Conservation (phyloP, 1,284 basidiomycete species). For the Naganishia sp. region DNA sequence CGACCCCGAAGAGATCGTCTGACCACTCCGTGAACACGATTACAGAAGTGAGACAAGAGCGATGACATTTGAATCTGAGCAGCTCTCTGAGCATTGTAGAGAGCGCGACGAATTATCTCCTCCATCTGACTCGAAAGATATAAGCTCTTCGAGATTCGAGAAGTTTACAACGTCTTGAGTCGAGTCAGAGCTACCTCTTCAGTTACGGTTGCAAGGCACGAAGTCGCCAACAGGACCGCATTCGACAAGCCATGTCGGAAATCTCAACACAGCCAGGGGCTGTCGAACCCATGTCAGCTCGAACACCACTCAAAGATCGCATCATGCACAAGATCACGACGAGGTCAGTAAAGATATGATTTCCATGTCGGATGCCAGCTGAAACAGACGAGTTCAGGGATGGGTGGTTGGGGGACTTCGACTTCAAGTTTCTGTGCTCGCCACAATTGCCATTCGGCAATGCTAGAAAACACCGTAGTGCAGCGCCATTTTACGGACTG, state of each 20-base stretch:
- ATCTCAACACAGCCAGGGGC: conserved; percentile 25
- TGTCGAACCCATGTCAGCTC: conserved; percentile 28
- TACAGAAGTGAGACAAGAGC: conserved; percentile 21
- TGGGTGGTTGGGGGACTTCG: conserved; percentile 76
- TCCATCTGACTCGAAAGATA: no score
- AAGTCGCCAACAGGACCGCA: not conserved
- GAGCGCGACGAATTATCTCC: not conserved
- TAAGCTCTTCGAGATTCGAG: no score
- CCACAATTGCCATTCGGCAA: conserved; percentile 64
- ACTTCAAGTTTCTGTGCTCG: conserved; percentile 68
- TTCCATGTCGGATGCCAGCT: not conserved
- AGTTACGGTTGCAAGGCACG: not conserved
- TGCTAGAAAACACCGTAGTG: conserved; percentile 46
- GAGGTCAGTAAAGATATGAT: conserved; percentile 1
- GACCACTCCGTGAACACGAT: conserved; percentile 1
- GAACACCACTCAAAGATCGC: conserved; percentile 20
- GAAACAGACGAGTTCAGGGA: conserved; percentile 38
- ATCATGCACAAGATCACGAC: conserved; percentile 23
- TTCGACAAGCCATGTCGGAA: conserved; percentile 5
- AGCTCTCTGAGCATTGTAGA: not conserved
- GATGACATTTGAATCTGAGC: not conserved
- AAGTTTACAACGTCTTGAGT: not conserved
- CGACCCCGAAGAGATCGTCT: conserved; percentile 8
- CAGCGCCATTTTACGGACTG: conserved; percentile 72
- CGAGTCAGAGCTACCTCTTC: no score